Percentiles rank a stretch among this genome's conserved stretches.
phyloP scores from a whole-genome alignment of 495 filamentous ascomycete species.

The Talaromyces borbonicus region DNA sequence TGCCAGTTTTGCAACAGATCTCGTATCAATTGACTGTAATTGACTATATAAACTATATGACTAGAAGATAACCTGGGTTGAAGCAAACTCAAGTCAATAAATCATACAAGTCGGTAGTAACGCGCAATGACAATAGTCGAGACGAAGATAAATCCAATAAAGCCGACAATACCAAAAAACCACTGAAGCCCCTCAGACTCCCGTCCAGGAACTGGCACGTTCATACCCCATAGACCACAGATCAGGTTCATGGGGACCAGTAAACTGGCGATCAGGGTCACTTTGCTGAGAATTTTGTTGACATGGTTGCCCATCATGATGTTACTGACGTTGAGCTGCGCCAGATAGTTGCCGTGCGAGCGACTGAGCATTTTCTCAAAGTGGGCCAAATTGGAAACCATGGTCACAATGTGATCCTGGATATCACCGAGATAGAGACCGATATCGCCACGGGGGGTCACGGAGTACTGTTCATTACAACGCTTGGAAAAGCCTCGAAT shows the following conservation, averaged over 20 bases:
- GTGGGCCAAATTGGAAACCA: slow-evolving; percentile 91
- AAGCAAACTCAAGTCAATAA: neutral
- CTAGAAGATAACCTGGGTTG: neutral
- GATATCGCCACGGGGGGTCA: slow-evolving; percentile 91
- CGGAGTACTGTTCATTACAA: slow-evolving; percentile 91
- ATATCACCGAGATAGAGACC: slow-evolving; percentile 94
- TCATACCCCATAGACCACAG: slow-evolving; percentile 96
- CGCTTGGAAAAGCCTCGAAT: slow-evolving; percentile 95
- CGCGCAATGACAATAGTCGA: slow-evolving; percentile 40
- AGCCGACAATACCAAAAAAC: slow-evolving; percentile 74
- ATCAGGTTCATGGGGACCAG: slow-evolving; percentile 95
- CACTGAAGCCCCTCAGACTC: slow-evolving; percentile 46
- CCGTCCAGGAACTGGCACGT: slow-evolving; percentile 71
- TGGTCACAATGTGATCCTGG: slow-evolving; percentile 97
- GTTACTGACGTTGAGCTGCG: slow-evolving; percentile 85
- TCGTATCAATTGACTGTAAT: neutral
- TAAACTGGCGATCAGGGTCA: slow-evolving; percentile 91
- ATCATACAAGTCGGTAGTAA: slow-evolving; percentile 33
- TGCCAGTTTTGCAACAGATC: too few relatives aligned
- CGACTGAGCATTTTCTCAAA: slow-evolving; percentile 97
- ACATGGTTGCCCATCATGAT: slow-evolving; percentile 70
- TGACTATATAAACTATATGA: neutral
- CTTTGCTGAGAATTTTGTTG: slow-evolving; percentile 81
- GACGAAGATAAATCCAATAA: slow-evolving; percentile 50
- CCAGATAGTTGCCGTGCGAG: slow-evolving; percentile 92